Evolutionary conservation across 768 basidiomycete genomes (phyloP), one percentile per base, ranked within the genome.

Genomic region (Macrolepiota dolichaula): DNA sequence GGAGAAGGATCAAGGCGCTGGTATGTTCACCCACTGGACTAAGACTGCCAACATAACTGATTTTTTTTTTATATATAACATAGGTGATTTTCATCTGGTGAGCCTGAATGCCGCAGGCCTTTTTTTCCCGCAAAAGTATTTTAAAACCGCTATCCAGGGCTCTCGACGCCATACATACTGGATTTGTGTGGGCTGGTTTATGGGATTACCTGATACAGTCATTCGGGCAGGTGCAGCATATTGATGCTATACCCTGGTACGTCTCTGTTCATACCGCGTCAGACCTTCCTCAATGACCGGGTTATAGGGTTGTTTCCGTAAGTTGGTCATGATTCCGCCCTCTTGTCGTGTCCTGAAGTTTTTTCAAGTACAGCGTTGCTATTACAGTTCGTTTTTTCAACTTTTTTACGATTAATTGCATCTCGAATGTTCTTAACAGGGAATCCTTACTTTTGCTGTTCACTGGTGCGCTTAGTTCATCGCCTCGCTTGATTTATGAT

Each of bases 151-250:
- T 29, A 6, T 22, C 24, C 55, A 79, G 77, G 76, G 7, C 73
- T 10, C 69, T 76, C 19, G 79, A 81, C 56, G 69, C 69, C 5
- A 62, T 66, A 0, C 79, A 81, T 60, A 78, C 76, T 0, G 63
- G 62, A 11, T 70, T 76, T 57, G 74, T 79, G 27, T 77, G 76
- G 72, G 62, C 68, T 3, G 69, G 76, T 3, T 61, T 77, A 11
- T 81, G 79, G 77, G 65, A 74, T 32, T 78, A 77, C 59, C 59
- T 78, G 4, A 76, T 79, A 24, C 54, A 51, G 0, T 59, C 73
- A 35, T 77, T 72, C 61, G 76, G 75, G 1, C 27, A 66, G 7
- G 7, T 51, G 1, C 61, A 62, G 1, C 57, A 58, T 15, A 73
- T 76, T 15, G 70, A 77, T 36, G 57, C 59, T 9, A 77, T 81